Base-by-base conservation (phyloP, 2,329 filamentous ascomycete species). In the Hymenoscyphus infarciens region DNA sequence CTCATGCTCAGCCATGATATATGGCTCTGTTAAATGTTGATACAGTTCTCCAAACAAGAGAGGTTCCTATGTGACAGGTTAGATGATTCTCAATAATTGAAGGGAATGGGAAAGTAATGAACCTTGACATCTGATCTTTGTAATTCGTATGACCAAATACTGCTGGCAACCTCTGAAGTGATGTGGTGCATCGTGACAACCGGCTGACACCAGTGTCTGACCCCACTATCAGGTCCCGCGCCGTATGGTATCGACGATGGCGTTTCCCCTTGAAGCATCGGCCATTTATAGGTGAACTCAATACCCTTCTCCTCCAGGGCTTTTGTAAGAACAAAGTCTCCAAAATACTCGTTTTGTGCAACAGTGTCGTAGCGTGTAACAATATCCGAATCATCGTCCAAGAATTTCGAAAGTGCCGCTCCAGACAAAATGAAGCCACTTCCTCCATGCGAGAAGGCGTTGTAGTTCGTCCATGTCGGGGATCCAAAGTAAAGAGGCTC, bases 101-200 rank as follows among this genome's bases (percentile, higher is more conserved):
- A 66, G 38, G 75, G 75, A 54, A 76, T 49, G 22, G 25, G 22
- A 53, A 13, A 31, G n/a, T n/a, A 33, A 13, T 13, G 29, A 55
- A 59, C 33, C 25, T 45, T 49, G n/a, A 42, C 42, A 49, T 58
- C 45, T 25, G 42, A 27, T 45, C 65, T 64, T 33, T 59, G 16
- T 70, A 82, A 77, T 68, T 84, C 82, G 61, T 78, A 83, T 60
- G 81, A 76, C 80, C 82, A 84, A 33, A 83, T 76, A 53, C 69
- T 74, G 64, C 76, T 80, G 58, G 83, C 76, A 68, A 84, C 81
- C 66, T 82, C 77, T 11, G 81, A 74, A 57, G 78, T 79, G 72
- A 84, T 78, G 66, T 83, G 81, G 64, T 83, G 82, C 80, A 84
- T 82, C 6, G 81, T 83, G 49, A 84, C 69, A 16, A 83, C 75